phyloP scores from a whole-genome alignment of 805 yeast species.

The Schwanniomyces occidentalis region DNA sequence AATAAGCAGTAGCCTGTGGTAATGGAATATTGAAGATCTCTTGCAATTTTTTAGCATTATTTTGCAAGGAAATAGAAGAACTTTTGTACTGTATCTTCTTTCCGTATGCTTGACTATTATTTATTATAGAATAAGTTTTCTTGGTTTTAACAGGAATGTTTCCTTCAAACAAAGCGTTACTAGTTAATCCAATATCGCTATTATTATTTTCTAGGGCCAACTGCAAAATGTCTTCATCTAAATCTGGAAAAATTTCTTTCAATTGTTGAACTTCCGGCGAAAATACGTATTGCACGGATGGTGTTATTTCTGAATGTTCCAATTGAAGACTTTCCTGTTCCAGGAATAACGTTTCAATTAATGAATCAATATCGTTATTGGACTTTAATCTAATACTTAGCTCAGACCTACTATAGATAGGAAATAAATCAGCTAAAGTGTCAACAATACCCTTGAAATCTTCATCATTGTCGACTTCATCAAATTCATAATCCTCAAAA shows the following conservation, averaged over 20 bases:
- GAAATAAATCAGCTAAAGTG: conserved; percentile 28
- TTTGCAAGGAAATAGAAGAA: too few relatives aligned
- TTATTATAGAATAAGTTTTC: too few relatives aligned
- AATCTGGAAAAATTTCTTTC: conserved; percentile 48
- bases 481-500: too few relatives aligned
- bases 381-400: conserved; percentile 25
- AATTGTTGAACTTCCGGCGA: conserved; percentile 12
- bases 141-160: too few relatives aligned
- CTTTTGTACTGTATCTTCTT: too few relatives aligned
- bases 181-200: conserved; percentile 22
- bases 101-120: too few relatives aligned
- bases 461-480: conserved; percentile 12
- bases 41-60: too few relatives aligned
- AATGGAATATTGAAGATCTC: too few relatives aligned
- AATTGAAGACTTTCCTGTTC: too few relatives aligned
- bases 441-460: conserved; percentile 14
- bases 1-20: conserved; percentile 11
- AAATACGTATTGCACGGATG: too few relatives aligned
- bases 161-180: not conserved
- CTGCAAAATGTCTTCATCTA: conserved; percentile 28
- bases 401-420: conserved; percentile 23
- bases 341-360: conserved; percentile 25
- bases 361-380: conserved; percentile 19
- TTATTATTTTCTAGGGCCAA: conserved; percentile 26
- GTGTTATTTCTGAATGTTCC: too few relatives aligned